Evolutionary conservation across 108 stramenopile species (phyloP).

Genomic region (Schizochytrium sp.): DNA sequence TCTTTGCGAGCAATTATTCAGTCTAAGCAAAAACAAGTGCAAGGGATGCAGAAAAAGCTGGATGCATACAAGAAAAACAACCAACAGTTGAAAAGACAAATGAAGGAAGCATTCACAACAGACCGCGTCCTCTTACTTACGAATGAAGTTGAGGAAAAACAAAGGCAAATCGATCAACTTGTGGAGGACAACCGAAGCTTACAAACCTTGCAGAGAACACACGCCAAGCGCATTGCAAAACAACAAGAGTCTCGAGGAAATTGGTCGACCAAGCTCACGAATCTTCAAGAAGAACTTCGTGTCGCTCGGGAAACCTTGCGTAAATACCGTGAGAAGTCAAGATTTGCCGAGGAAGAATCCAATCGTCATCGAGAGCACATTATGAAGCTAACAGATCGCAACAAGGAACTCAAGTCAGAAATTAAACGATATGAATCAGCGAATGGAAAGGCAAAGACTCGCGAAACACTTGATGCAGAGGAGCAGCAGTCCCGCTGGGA

Average conservation of each 20-base stretch:
- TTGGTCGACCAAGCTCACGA: constrained; percentile 17
- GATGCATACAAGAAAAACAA: constrained; percentile 44
- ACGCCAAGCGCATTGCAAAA: constrained; percentile 30
- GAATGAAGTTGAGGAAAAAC: constrained; percentile 42
- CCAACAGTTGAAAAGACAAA: not conserved
- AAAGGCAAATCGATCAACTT: constrained; percentile 22
- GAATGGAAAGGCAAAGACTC: constrained; percentile 36
- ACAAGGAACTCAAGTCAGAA: constrained; percentile 24
- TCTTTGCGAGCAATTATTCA: constrained; percentile 49
- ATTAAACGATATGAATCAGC: constrained; percentile 36
- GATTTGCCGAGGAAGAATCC: not conserved
- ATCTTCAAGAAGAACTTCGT: constrained; percentile 34
- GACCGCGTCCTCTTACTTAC: constrained; percentile 9
- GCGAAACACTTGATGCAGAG: constrained; percentile 14
- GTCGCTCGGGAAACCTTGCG: constrained; percentile 55
- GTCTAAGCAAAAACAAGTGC: constrained; percentile 54
- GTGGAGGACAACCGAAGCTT: constrained; percentile 36
- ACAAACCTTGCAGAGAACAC: not conserved
- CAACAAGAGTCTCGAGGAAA: not conserved
- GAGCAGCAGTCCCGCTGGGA: constrained; percentile 21
- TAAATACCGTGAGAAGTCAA: constrained; percentile 36
- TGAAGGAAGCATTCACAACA: constrained; percentile 43
- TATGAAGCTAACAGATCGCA: constrained; percentile 35
- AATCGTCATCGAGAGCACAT: constrained; percentile 60
- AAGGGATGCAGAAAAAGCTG: constrained; percentile 44